Base-by-base conservation (phyloP, 352 stramenopile species). In the Globisporangium radiosum region DNA sequence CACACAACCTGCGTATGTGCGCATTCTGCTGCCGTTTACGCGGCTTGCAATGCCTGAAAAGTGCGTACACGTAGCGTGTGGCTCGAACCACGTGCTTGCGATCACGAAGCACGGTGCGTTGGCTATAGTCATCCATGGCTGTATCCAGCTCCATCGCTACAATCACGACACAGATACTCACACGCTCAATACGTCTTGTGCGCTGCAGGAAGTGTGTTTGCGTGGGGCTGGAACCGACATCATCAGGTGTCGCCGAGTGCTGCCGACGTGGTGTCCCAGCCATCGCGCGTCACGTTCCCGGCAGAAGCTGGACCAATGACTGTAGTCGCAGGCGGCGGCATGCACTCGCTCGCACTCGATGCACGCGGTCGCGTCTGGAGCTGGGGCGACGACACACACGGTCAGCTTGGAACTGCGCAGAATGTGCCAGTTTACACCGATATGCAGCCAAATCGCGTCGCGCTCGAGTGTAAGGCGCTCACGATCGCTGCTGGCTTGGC, bases 381-480 rank as follows among this genome's bases (percentile, higher is more conserved):
- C 38, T 94, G 85, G 85, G 84, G 85, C 7, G 61, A 75, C 49
- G 91, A 91, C 57, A 52, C 51, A 6, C 68, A 84, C 17, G 82
- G 82, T 0, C 80, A 94, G 48, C 62, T 90, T 11, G 82, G 84
- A 0, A 50, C 70, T 25, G 48, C n/a, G 7, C 25, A 25, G 25
- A 25, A 25, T 25, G 25, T 1, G 1, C 25, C 25, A 25, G 25
- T 25, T 25, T 70, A 53, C 0, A 53, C 63, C 4, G 48, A 51
- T 8, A 17, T 1, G 0, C 47, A 45, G 3, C 69, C 68, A 9
- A 52, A 17, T 4, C 48, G 7, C 7, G 49, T 82, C 15, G 14
- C 40, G 33, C 57, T 75, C 25, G 57, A 9, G 45, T 37, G 8
- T 7, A 48, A 51, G n/a, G 60, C 50, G 10, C 19, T n/a, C 1